Base-by-base conservation (phyloP, 371 early-diverging fungal genomes). In the Mortierella sp. region DNA sequence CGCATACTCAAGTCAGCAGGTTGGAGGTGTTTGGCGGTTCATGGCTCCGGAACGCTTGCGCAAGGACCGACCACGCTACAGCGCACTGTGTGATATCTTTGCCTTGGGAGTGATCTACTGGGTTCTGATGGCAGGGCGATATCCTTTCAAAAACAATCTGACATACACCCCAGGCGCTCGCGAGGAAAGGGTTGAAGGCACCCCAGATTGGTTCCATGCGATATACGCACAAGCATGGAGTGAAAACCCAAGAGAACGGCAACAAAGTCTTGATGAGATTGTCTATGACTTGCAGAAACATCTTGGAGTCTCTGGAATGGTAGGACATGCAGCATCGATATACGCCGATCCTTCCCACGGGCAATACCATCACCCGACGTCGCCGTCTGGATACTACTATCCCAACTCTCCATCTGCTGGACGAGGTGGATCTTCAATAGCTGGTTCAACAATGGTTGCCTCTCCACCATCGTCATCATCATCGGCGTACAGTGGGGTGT, bases 11-110 rank as follows among this genome's bases (percentile, higher is more conserved):
- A 74, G 76, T 50, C 76, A 74, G 17, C 68, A 63, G 46, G 49
- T 74, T 47, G 76, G 60, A 25, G 76, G 76, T 7, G 68, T 74
- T 10, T 60, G 50, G 57, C 64, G 54, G 39, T 74, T 74, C 22
- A 74, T 74, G 69, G 76, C 76, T 2, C 76, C 76, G 2, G 76
- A 74, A 57, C 63, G 76, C 27, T 50, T 74, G 57, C 17, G 28
- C 31, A 59, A 63, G 54, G 56, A 59, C 16, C 63, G 68, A 24
- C 76, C 76, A 19, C 60, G 76, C 3, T 60, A 68, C n/a, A 56
- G 68, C 41, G 41, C 61, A 17, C 60, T 44, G 3, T 76, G 76
- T 40, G 76, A 76, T 31, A 68, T 68, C 22, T 76, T 76, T 56
- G 76, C 76, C 0, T 41, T 76, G 1, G 76, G 76, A 1, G 69